Percentiles rank a stretch among this genome's conserved stretches.
Conservation (phyloP, 73 alveolate genomes). For the Paramecium sonneborni region DNA sequence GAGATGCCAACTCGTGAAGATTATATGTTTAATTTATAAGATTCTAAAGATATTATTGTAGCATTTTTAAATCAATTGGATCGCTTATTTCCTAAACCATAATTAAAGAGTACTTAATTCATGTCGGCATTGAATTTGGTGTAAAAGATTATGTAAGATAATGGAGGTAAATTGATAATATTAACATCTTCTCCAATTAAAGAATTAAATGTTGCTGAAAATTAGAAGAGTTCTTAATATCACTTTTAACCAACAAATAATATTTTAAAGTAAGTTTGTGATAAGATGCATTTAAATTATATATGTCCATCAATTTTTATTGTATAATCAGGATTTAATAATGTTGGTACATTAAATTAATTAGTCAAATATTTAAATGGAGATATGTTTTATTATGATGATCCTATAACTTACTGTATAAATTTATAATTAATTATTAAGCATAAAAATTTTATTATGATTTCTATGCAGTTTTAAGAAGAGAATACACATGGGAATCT, state of each 20-base stretch:
- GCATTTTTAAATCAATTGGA: constrained; percentile 72
- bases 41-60: constrained; percentile 78
- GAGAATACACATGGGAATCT: constrained; percentile 89
- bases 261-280: neutral
- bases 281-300: constrained; percentile 57
- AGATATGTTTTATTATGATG: constrained; percentile 86
- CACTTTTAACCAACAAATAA: neutral
- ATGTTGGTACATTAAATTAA: constrained; percentile 81
- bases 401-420: constrained; percentile 66
- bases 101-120: constrained; percentile 64
- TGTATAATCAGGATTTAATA: constrained; percentile 67
- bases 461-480: neutral
- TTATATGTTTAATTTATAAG: constrained; percentile 82
- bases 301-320: constrained; percentile 61
- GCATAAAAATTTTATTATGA: constrained; percentile 53
- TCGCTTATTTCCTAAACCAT: constrained; percentile 67
- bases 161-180: constrained; percentile 80
- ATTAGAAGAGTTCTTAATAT: neutral
- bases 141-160: constrained; percentile 54
- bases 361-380: constrained; percentile 87
- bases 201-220: neutral
- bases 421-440: neutral
- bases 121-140: constrained; percentile 72
- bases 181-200: neutral
- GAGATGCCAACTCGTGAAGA: constrained; percentile 90